Conservation (phyloP, 2,329 filamentous ascomycete species). For the Trichoderma lentiforme region DNA sequence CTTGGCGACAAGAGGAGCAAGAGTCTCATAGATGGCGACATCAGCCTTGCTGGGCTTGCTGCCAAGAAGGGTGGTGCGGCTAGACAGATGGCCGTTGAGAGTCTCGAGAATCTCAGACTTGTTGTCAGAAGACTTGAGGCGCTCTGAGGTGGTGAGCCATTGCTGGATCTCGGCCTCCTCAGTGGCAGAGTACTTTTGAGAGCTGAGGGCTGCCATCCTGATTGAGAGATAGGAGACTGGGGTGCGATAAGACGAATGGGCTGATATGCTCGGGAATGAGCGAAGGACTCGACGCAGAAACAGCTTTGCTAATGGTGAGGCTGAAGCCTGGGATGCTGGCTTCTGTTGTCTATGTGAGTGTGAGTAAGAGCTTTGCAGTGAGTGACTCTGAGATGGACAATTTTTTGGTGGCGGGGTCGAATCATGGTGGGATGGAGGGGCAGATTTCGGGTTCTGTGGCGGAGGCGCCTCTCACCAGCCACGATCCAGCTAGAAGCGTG, state of each 20-base stretch:
- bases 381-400: neutral
- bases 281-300: conserved; percentile 41
- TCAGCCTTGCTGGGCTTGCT: conserved; percentile 87
- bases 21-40: conserved; percentile 73
- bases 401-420: conserved; percentile 19
- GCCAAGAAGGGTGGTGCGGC: conserved; percentile 84
- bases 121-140: conserved; percentile 56
- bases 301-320: conserved; percentile 36
- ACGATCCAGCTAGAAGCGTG: neutral
- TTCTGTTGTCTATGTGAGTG: neutral
- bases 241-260: conserved; percentile 33
- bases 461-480: conserved; percentile 3
- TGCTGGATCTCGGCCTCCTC: conserved; percentile 86
- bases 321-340: conserved; percentile 13
- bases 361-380: neutral
- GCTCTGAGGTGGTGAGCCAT: conserved; percentile 77
- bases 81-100: conserved; percentile 83
- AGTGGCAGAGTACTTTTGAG: conserved; percentile 67
- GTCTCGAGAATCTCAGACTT: conserved; percentile 68
- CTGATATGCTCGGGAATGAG: conserved; percentile 33
- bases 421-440: conserved; percentile 18
- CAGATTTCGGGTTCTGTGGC: neutral
- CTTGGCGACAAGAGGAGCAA: conserved; percentile 70
- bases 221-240: conserved; percentile 38
- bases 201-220: conserved; percentile 64